Conservation (phyloP, 1,284 basidiomycete species). For the Leccinum pachyderme region DNA sequence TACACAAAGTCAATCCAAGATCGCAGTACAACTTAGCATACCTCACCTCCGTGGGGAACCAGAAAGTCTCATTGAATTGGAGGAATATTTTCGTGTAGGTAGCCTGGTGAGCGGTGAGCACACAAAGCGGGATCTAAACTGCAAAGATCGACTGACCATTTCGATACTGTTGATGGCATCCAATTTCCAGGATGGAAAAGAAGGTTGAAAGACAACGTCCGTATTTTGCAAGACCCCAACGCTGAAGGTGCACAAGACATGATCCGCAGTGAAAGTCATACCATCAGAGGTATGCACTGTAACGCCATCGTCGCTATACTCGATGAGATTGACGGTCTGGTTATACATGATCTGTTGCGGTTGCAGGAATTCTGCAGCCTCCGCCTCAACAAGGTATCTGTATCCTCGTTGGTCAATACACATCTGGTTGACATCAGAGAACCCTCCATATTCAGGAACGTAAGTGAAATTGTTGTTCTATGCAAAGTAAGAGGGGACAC, state of each 20-base stretch:
- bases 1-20: background rate
- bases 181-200: slow-evolving; percentile 59
- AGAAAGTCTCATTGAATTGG: slow-evolving; percentile 63
- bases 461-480: slow-evolving; percentile 70
- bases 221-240: slow-evolving; percentile 61
- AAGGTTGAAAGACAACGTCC: slow-evolving; percentile 55
- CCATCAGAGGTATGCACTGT: slow-evolving; percentile 47
- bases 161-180: slow-evolving; percentile 66
- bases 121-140: background rate
- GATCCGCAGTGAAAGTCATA: slow-evolving; percentile 45
- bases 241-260: slow-evolving; percentile 63
- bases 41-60: slow-evolving; percentile 64
- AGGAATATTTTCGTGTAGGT: slow-evolving; percentile 74
- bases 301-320: slow-evolving; percentile 46
- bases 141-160: slow-evolving; percentile 45
- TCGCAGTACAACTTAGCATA: background rate
- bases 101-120: slow-evolving; percentile 31
- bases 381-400: slow-evolving; percentile 51
- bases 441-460: slow-evolving; percentile 51
- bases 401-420: slow-evolving; percentile 64
- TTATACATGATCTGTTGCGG: slow-evolving; percentile 48
- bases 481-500: slow-evolving; percentile 9
- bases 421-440: slow-evolving; percentile 55
- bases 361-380: slow-evolving; percentile 53
- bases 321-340: slow-evolving; percentile 50